Evolutionary conservation across 1,284 basidiomycete species (phyloP), one percentile per base, ranked within the genome.

Genomic region (Austroboletus novae-zelandiae): DNA sequence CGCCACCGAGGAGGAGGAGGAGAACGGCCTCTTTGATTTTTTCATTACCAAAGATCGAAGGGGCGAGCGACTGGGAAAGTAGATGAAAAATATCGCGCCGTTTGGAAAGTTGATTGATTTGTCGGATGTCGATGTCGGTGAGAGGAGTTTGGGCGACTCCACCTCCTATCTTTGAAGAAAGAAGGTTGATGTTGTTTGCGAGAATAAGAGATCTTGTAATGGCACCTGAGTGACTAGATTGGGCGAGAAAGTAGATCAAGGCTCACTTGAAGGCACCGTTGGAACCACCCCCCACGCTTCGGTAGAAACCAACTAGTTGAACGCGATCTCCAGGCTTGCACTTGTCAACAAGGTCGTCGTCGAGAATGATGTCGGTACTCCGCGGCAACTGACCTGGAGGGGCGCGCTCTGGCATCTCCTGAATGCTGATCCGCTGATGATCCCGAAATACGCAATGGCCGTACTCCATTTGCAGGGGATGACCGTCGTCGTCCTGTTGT

Each of bases 331-430:
- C 97, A 4, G 97, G 97, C 70, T 99, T 99, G 71, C 94, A 98
- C 63, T 83, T 87, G 71, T 99, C 97, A 35, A 99, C 97, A 49
- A 99, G 75, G 69, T 99, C 97, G 62, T 98, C 96, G 58, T 98
- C 94, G 61, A 99, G 75, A 39, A 98, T 93, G 45, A 99, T 89
- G 66, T 99, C 97, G 40, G 95, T 91, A 62, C 93, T 94, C 37
- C 97, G 81, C 39, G 97, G 97, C 40, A 99, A 77, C 71, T 99
- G 96, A 27, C 97, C 97, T 18, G 97, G 89, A 17, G 97, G 97
- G 9, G 97, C 95, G 14, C 96, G 84, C 72, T 99, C 97, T 1
- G 97, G 97, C 96, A 99, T 99, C 68, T 99, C 97, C 71, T 99
- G 97, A 56, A 99, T 98, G 65, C 88, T 94, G 65, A 99, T 93